These are phyloP conservation scores for Daldinia childiae DNA, from an alignment of 495 filamentous ascomycete species.

Conservation along the genomic window DNA sequence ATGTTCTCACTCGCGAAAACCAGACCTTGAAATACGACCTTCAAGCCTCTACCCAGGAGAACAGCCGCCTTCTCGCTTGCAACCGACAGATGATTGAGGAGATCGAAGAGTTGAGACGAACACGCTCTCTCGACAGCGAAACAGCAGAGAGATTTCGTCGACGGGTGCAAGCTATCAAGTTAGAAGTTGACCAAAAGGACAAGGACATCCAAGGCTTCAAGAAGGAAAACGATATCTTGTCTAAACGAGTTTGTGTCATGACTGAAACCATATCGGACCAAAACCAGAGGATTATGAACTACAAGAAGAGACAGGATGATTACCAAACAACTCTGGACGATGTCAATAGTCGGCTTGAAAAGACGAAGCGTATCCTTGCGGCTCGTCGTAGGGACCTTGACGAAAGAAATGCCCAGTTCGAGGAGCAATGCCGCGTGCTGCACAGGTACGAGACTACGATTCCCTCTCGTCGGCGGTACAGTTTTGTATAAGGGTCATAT, in stretches of 20 bases:
- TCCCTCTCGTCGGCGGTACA: slow-evolving; percentile 15
- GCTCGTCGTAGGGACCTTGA: slow-evolving; percentile 15
- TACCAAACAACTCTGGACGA: slow-evolving; percentile 12
- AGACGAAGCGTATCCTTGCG: slow-evolving; percentile 5
- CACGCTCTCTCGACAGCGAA: slow-evolving; percentile 30
- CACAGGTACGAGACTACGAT: slow-evolving; percentile 11
- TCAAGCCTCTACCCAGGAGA: slow-evolving; percentile 13
- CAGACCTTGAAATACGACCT: slow-evolving; percentile 40
- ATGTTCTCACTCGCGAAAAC: slow-evolving; percentile 38
- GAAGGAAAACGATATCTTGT: slow-evolving; percentile 18
- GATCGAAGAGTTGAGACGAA: slow-evolving; percentile 20
- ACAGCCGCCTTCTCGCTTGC: slow-evolving; percentile 20
- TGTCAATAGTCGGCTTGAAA: slow-evolving; percentile 5
- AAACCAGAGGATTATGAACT: background rate
- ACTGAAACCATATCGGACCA: slow-evolving; percentile 26
- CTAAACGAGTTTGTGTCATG: slow-evolving; percentile 26
- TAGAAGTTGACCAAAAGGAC: slow-evolving; percentile 38
- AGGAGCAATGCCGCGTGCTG: slow-evolving; percentile 24
- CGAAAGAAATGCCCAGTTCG: slow-evolving; percentile 12
- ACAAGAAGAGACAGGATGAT: slow-evolving; percentile 6
- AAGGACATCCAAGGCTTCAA: slow-evolving; percentile 21
- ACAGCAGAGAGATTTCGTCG: slow-evolving; percentile 16
- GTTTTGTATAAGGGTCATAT: slow-evolving; percentile 1
- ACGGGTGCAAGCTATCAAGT: slow-evolving; percentile 19
- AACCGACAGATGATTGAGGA: slow-evolving; percentile 34